Evolutionary conservation across 2,329 filamentous ascomycete species (phyloP), one percentile per base, ranked within the genome.

Genomic region (Penicillium sp.): DNA sequence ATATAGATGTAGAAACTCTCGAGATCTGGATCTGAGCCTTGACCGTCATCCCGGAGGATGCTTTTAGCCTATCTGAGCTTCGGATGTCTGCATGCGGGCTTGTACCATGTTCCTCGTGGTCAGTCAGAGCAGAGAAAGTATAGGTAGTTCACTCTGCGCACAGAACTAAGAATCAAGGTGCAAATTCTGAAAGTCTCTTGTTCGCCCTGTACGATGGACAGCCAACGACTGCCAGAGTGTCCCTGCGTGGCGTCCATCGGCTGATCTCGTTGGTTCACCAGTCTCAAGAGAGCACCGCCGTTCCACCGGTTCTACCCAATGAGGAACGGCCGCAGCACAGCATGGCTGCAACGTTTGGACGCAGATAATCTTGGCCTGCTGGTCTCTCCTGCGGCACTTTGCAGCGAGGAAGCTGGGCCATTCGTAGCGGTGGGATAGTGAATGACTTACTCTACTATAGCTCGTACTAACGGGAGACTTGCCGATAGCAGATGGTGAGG

Each of bases 261-360:
- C 6, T 26, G 8, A n/a, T 46, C 19, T 52, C 28, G 40, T 52
- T 58, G 55, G 55, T 11, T 30, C 10, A 10, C 28, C 8, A 7
- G 40, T 26, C 46, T 1, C 11, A 42, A 51, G 28, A 30, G 43
- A 46, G 13, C 43, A 37, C 37, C 46, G 45, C 6, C 8, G 35
- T 51, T 35, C 55, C 55, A 57, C 55, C 3, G 2, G 7, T 7
- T 8, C 2, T n/a, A 33, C 14, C 62, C 65, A 65, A 67, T 67
- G 63, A 58, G 5, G 55, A 10, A 13, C 58, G 43, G 53, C 40
- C 51, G 49, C 26, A 45, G 43, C 28, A 33, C 61, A 58, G 58
- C 64, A 64, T 67, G 64, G 55, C 38, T 55, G 40, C 35, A 53
- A 42, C 45, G 43, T 52, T 48, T 56, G 58, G 48, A 54, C 43